Base-by-base conservation (phyloP, 495 filamentous ascomycete genomes). In the Cryomyces minteri region DNA sequence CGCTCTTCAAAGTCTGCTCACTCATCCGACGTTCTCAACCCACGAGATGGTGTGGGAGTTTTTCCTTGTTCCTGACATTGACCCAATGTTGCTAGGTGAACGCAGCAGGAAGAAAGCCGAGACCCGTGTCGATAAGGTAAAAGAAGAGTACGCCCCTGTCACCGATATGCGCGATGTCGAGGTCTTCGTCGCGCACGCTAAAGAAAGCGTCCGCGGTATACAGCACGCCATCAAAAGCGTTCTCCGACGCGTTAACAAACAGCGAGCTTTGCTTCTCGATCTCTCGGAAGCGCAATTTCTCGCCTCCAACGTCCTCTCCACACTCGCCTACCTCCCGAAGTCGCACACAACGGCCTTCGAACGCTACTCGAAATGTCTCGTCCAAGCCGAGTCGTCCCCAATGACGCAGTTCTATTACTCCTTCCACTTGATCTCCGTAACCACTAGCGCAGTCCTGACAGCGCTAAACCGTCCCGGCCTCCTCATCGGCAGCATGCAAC, bases 31-130 rank as follows among this genome's bases (percentile, higher is more conserved):
- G 5, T 96, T 99, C 59, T 76, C 85, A 0, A 95, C 84, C 0
- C 92, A 96, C 56, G 92, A 99, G 65, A 83, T 95, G 71, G 68
- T 99, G 5, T 99, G 92, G 92, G 92, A 99, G 54, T 99, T 99
- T 64, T 93, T 99, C 61, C 73, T 99, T 2, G 88, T 96, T 11
- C 92, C 92, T 2, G 92, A 99, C 46, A 71, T 96, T 14, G 86
- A 94, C 53, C 73, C 83, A 4, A 76, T 87, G 11, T 80, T 82
- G 74, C 86, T 96, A 74, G 83, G 80, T 25, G 82, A 94, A 57
- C 73, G 92, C 30, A 90, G 82, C 50, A 77, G 73, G 36, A 73
- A 80, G 43, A 99, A 99, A 61, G 86, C 86, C 4, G 77, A 84
- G 53, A 74, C 77, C 0, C 74, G 88, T 42, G 65, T 69, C 11